Evolutionary conservation across 2,329 filamentous ascomycete species (phyloP).

Genomic region (Aspergillus versicolor): DNA sequence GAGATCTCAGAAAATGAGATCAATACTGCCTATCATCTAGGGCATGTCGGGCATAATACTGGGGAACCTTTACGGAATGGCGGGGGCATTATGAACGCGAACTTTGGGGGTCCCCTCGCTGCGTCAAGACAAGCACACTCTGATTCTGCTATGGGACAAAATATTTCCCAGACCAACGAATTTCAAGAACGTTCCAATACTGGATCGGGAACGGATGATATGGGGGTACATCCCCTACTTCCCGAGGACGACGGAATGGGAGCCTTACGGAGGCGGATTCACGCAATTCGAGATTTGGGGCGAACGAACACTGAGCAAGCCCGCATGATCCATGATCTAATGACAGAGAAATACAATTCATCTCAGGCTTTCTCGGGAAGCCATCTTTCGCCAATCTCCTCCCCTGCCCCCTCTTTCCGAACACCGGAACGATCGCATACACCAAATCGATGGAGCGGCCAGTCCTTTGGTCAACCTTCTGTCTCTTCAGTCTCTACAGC

Average conservation of each 20-base stretch:
- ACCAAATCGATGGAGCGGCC: conserved; percentile 30
- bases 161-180: background rate
- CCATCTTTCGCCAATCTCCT: conserved; percentile 16
- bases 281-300: conserved; percentile 64
- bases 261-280: conserved; percentile 64
- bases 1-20: conserved; percentile 8
- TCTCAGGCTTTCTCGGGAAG: conserved; percentile 35
- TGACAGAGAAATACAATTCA: conserved; percentile 67
- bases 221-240: conserved; percentile 36
- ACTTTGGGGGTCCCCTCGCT: background rate
- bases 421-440: conserved; percentile 29
- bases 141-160: background rate
- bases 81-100: background rate
- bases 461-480: conserved; percentile 28
- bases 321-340: conserved; percentile 66
- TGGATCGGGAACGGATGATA: conserved; percentile 17
- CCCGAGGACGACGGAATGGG: conserved; percentile 81
- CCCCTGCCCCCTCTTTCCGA: conserved; percentile 25
- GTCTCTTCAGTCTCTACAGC: conserved; percentile 26
- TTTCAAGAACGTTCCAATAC: conserved; percentile 1
- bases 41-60: background rate
- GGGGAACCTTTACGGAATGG: background rate
- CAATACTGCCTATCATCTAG: background rate
- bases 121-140: background rate
- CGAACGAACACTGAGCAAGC: conserved; percentile 66